Base-by-base conservation (phyloP, 2,329 filamentous ascomycete genomes). In the Fusarium incarnatum region DNA sequence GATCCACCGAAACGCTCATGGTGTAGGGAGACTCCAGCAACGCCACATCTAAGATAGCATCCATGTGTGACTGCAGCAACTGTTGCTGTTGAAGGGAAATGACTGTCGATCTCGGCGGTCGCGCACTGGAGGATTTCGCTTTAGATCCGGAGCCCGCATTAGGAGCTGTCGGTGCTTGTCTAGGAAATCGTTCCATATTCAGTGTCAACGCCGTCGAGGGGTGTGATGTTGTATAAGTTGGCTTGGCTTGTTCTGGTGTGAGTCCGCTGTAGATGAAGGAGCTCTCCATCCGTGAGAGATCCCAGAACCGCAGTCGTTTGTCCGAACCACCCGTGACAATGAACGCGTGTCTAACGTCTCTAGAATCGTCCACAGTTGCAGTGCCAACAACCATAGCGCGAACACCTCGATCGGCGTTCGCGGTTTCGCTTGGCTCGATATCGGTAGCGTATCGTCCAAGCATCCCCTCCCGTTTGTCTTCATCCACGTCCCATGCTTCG, bases 301-400 rank as follows among this genome's bases (percentile, higher is more conserved):
- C 95, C 96, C 96, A 99, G 81, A 97, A 98, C 12, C 96, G 89
- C 20, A 99, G 87, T 79, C 93, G 96, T 81, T 92, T 93, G 79
- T 98, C 96, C 13, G 92, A 92, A 0, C 95, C 95, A 20, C 91
- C 94, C 1, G 94, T 96, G 40, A 99, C 83, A 48, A 98, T 88
- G 77, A 96, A 98, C 0, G 93, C 91, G 74, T 94, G 90, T 60
- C 92, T 91, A 6, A 91, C 87, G 48, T 94, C 92, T 45, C 88
- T 85, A 61, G 89, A 89, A 53, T 94, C 90, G 25, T 89, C 86
- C 8, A 87, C 84, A 69, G 94, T 90, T 74, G 94, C 91, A 12
- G 90, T 87, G 9, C 92, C 93, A 12, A 92, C 88, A 1, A 89
- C 84, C 81, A 97, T 90, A 6, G 92, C 90, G 57, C 92, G 88